A percentile compares a stretch with the other conserved stretches of the same genome.
Conservation (phyloP, 768 basidiomycete species). For the Russula brevipes region DNA sequence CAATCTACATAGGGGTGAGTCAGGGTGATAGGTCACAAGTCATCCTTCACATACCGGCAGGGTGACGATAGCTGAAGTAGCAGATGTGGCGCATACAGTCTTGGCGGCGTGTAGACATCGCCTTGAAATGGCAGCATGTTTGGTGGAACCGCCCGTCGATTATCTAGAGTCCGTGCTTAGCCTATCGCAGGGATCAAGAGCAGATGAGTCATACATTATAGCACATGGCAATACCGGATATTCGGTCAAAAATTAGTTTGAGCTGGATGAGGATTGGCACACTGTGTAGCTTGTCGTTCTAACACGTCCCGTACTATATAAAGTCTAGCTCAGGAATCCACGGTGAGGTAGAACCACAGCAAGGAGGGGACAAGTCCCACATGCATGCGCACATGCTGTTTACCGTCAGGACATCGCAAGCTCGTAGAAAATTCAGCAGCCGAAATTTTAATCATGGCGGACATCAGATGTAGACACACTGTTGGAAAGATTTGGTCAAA, state of each 20-base stretch:
- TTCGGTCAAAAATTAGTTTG: slow-evolving; percentile 9
- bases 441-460: slow-evolving; percentile 20
- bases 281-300: background rate
- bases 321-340: slow-evolving; percentile 13
- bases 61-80: slow-evolving; percentile 28
- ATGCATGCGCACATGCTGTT: slow-evolving; percentile 18
- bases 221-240: slow-evolving; percentile 21
- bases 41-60: slow-evolving; percentile 18
- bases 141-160: slow-evolving; percentile 29
- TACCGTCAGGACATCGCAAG: slow-evolving; percentile 21
- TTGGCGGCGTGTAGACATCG: slow-evolving; percentile 29
- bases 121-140: slow-evolving; percentile 27
- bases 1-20: slow-evolving; percentile 11
- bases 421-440: slow-evolving; percentile 17
- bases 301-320: slow-evolving; percentile 15
- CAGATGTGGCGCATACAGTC: slow-evolving; percentile 27
- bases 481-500: slow-evolving; percentile 3
- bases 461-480: slow-evolving; percentile 3
- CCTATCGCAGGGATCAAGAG: background rate
- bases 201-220: slow-evolving; percentile 22
- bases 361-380: background rate
- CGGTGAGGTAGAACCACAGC: slow-evolving; percentile 2
- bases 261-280: slow-evolving; percentile 9
- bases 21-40: background rate
- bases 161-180: slow-evolving; percentile 21